A percentile compares a stretch with the other conserved stretches of the same genome.
Conservation (phyloP, 345 rosid genomes). For the Corchorus capsularis region DNA sequence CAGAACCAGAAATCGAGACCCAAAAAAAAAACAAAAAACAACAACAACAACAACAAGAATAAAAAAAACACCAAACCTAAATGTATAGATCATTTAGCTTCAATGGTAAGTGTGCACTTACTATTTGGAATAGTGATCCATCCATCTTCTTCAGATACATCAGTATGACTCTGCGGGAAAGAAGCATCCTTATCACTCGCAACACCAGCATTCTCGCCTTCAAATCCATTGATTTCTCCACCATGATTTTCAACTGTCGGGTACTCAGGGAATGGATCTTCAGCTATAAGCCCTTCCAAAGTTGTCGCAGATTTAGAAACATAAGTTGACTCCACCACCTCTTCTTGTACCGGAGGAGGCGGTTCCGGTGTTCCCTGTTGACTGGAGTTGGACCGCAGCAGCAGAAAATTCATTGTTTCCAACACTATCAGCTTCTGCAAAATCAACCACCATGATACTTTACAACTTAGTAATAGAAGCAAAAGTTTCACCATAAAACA, state of each 20-base stretch:
- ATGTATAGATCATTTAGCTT: neutral
- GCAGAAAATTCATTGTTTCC: conserved; percentile 80
- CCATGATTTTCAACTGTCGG: conserved; percentile 41
- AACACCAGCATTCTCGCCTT: conserved; percentile 34
- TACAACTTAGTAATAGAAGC: neutral
- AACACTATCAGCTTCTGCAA: conserved; percentile 27
- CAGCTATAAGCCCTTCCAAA: conserved; percentile 68
- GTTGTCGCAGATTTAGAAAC: conserved; percentile 42
- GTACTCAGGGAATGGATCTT: conserved; percentile 62
- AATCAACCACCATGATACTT: conserved; percentile 19
- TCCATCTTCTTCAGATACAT: conserved; percentile 90
- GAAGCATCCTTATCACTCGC: conserved; percentile 35
- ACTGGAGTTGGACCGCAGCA: conserved; percentile 60
- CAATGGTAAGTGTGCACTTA: conserved; percentile 48
- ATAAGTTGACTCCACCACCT: conserved; percentile 36
- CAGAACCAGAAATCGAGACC: neutral
- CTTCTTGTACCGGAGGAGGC: conserved; percentile 47
- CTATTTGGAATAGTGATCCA: conserved; percentile 90
- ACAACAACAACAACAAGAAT: neutral
- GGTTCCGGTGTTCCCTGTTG: conserved; percentile 45
- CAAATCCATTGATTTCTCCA: conserved; percentile 39
- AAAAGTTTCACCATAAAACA: neutral
- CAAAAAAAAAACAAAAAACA: neutral
- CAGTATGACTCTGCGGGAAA: conserved; percentile 52
- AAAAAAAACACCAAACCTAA: neutral